Percentiles rank a stretch among this genome's conserved stretches.
Evolutionary conservation across 2,329 filamentous ascomycete genomes (phyloP).

Genomic region (Penicillium sclerotigenum): DNA sequence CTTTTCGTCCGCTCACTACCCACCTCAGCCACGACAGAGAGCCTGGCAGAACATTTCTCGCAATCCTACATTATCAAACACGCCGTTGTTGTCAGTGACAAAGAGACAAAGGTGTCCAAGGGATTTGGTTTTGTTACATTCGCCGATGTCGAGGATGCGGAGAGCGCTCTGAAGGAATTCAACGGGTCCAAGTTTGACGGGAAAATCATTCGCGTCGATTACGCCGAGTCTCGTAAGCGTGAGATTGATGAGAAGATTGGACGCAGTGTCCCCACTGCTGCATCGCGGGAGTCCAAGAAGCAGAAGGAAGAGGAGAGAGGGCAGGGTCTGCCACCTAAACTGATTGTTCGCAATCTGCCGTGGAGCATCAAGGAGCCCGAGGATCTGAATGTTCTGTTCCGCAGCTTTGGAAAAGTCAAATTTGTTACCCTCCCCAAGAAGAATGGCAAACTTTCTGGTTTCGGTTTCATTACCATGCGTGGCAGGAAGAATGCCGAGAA

Average conservation of each 20-base stretch:
- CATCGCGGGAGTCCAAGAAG: constrained; percentile 38
- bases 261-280: constrained; percentile 39
- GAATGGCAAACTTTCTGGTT: constrained; percentile 71
- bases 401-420: constrained; percentile 88
- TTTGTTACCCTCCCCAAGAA: constrained; percentile 78
- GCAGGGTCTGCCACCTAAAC: constrained; percentile 63
- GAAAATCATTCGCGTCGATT: constrained; percentile 77
- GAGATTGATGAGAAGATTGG: constrained; percentile 53
- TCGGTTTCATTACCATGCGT: constrained; percentile 87
- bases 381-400: constrained; percentile 74
- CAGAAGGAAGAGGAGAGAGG: constrained; percentile 57
- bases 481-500: constrained; percentile 88
- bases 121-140: constrained; percentile 98
- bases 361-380: constrained; percentile 91
- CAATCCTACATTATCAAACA: constrained; percentile 94
- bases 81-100: constrained; percentile 85
- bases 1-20: constrained; percentile 91
- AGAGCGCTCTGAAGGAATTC: constrained; percentile 74
- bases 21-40: constrained; percentile 72
- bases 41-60: constrained; percentile 84
- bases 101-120: constrained; percentile 78
- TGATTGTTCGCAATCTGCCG: constrained; percentile 89
- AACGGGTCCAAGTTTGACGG: constrained; percentile 75
- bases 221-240: constrained; percentile 81
- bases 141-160: constrained; percentile 86